Conservation (phyloP, 2,329 filamentous ascomycete genomes). For the Tothia fuscella region DNA sequence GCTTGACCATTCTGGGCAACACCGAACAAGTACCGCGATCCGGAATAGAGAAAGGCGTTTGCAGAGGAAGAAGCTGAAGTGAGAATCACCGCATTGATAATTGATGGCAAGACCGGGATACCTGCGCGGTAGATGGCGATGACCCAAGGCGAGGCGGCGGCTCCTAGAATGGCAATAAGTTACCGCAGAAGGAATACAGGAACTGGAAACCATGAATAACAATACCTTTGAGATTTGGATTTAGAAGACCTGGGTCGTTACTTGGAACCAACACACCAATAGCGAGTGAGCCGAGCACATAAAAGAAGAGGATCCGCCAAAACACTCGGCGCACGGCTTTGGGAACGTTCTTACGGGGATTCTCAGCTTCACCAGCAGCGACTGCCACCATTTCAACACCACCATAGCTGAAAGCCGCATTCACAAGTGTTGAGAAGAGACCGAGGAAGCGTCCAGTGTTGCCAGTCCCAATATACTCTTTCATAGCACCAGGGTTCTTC, state of each 20-base stretch:
- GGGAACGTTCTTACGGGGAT: slow-evolving; percentile 62
- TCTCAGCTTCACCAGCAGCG: slow-evolving; percentile 63
- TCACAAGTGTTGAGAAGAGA: slow-evolving; percentile 58
- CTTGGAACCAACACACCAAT: slow-evolving; percentile 60
- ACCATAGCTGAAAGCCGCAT: slow-evolving; percentile 61
- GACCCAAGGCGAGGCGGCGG: slow-evolving; percentile 48
- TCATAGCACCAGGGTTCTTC: slow-evolving; percentile 59
- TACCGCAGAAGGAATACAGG: too few relatives aligned
- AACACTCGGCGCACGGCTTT: slow-evolving; percentile 63
- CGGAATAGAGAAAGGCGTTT: slow-evolving; percentile 51
- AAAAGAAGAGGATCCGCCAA: slow-evolving; percentile 61
- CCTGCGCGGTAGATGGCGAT: slow-evolving; percentile 50
- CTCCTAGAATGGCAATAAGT: slow-evolving; percentile 24
- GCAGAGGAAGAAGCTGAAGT: slow-evolving; percentile 55
- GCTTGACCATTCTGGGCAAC: slow-evolving; percentile 40
- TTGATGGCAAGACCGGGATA: slow-evolving; percentile 49
- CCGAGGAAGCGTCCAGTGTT: slow-evolving; percentile 49
- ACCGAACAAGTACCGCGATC: slow-evolving; percentile 40
- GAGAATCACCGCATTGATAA: slow-evolving; percentile 68
- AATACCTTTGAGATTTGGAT: slow-evolving; percentile 25
- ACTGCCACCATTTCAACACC: slow-evolving; percentile 68
- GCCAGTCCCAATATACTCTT: slow-evolving; percentile 52
- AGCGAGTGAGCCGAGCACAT: slow-evolving; percentile 50
- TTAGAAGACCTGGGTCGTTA: slow-evolving; percentile 36
- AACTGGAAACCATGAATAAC: too few relatives aligned